Evolutionary conservation across 306 rosid genomes (phyloP).

Genomic region (Dryas drummondii): DNA sequence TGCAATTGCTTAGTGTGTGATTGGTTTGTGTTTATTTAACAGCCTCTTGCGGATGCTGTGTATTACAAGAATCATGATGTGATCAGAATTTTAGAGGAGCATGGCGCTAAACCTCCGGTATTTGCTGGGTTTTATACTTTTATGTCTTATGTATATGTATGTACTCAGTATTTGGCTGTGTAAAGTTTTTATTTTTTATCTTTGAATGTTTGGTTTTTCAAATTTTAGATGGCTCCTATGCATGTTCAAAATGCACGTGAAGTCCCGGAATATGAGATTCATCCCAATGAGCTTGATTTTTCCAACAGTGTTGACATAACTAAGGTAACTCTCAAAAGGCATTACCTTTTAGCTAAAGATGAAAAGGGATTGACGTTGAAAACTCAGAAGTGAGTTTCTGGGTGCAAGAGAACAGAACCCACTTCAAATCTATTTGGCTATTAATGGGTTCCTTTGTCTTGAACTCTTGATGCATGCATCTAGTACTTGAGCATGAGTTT

Average conservation of each 20-base stretch:
- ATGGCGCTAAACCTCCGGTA: slow-evolving; percentile 81
- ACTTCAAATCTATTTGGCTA: neutral
- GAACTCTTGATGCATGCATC: no score
- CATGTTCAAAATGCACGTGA: slow-evolving; percentile 70
- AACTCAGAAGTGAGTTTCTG: neutral
- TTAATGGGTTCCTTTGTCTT: no score
- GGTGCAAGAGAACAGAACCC: neutral
- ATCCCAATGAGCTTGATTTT: slow-evolving; percentile 84
- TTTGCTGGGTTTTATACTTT: slow-evolving; percentile 1
- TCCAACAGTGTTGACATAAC: slow-evolving; percentile 65
- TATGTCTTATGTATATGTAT: neutral
- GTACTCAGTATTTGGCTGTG: neutral
- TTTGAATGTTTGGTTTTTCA: slow-evolving; percentile 10
- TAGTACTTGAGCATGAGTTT: no score
- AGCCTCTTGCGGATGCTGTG: slow-evolving; percentile 95
- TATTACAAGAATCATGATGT: slow-evolving; percentile 76
- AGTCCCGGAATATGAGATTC: slow-evolving; percentile 89
- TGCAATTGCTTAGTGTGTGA: neutral
- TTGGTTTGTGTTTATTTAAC: slow-evolving; percentile 24
- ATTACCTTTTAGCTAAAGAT: neutral
- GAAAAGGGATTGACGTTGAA: neutral
- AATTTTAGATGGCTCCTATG: slow-evolving; percentile 78
- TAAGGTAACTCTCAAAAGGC: slow-evolving; percentile 45
- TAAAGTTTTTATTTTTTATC: neutral
- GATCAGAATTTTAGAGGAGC: slow-evolving; percentile 72